phyloP scores from a whole-genome alignment of 345 rosid species.

The Laguncularia racemosa region DNA sequence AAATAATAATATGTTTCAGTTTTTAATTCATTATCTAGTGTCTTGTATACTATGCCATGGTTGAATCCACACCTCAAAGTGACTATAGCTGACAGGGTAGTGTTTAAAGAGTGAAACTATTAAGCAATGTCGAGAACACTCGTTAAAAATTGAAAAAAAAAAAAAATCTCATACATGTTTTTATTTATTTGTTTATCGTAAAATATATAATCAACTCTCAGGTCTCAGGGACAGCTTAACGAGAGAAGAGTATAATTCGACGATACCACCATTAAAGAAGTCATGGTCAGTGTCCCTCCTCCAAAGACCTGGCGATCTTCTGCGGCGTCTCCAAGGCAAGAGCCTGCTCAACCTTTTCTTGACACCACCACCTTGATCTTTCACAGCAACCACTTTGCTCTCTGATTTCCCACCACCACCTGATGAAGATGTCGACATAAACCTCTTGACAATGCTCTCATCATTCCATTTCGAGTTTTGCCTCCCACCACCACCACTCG shows the following conservation, averaged over 20 bases:
- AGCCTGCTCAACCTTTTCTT: constrained; percentile 24
- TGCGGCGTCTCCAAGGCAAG: constrained; percentile 40
- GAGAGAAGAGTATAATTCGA: neutral
- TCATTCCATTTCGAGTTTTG: constrained; percentile 5
- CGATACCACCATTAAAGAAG: constrained; percentile 55
- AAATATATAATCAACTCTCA: no score
- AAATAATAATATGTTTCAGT: no score
- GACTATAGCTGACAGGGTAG: no score
- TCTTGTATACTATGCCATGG: no score
- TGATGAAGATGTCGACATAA: constrained; percentile 20
- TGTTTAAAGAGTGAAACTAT: no score
- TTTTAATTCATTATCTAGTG: no score
- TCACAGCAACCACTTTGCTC: constrained; percentile 28
- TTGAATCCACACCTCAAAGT: no score
- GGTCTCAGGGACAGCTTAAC: no score
- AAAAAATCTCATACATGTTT: no score
- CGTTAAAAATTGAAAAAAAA: no score
- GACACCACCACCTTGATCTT: constrained; percentile 20
- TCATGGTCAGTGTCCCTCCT: constrained; percentile 41
- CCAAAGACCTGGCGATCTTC: constrained; percentile 26
- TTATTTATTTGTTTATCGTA: no score
- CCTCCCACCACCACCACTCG: constrained; percentile 3
- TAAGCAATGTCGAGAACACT: no score
- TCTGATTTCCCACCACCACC: constrained; percentile 13
- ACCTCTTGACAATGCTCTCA: constrained; percentile 23